Evolutionary conservation across 306 rosid species (phyloP).

Genomic region (Fagus crenata): DNA sequence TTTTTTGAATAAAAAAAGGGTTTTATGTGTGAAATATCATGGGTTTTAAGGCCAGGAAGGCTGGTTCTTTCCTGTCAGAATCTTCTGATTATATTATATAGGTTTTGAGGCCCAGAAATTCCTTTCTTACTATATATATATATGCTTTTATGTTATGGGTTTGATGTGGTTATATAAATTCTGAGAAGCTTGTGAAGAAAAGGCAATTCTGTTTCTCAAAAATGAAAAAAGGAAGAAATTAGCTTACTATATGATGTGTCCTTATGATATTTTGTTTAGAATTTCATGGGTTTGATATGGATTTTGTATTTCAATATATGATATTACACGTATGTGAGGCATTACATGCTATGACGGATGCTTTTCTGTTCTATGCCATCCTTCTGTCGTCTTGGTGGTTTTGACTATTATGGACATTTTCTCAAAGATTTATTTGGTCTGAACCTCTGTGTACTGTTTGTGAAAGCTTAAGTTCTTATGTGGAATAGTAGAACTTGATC

Average conservation of each 20-base stretch:
- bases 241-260: too few relatives aligned
- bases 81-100: background rate
- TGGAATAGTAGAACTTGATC: background rate
- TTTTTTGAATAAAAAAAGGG: too few relatives aligned
- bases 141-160: background rate
- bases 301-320: background rate
- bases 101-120: slow-evolving; percentile 4
- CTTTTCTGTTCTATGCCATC: background rate
- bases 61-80: slow-evolving; percentile 5
- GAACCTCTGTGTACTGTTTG: background rate
- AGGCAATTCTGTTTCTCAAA: background rate
- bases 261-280: too few relatives aligned
- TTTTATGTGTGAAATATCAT: background rate
- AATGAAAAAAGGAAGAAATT: too few relatives aligned
- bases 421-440: background rate
- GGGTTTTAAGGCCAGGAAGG: slow-evolving; percentile 1
- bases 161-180: background rate
- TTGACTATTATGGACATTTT: background rate
- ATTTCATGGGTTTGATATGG: too few relatives aligned
- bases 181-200: slow-evolving; percentile 5
- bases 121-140: background rate
- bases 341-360: background rate
- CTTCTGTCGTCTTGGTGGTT: background rate
- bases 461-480: background rate
- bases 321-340: background rate